These are phyloP conservation scores for Clarireedia monteithiana DNA, from an alignment of 2,329 filamentous ascomycete species.

Conservation along the genomic window DNA sequence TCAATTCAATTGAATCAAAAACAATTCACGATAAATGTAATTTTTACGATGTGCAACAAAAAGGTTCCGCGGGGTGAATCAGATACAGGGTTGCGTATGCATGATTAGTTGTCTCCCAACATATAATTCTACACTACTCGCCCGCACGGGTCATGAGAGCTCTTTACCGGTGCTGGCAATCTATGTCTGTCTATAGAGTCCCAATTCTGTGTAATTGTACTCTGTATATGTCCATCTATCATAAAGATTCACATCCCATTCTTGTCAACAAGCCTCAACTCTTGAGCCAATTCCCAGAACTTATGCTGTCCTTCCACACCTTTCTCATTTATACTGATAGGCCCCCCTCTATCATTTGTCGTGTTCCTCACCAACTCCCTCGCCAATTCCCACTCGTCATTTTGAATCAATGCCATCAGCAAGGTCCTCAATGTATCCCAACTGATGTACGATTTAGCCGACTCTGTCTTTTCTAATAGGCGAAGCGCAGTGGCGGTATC, in stretches of 20 bases:
- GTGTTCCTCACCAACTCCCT: conserved; percentile 26
- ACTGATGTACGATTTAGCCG: conserved; percentile 12
- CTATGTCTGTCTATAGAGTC: too few relatives aligned
- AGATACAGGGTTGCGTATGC: too few relatives aligned
- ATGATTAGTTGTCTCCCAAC: too few relatives aligned
- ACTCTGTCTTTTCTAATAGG: conserved; percentile 35
- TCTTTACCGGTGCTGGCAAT: too few relatives aligned
- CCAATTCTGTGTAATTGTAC: neutral
- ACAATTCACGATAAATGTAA: too few relatives aligned
- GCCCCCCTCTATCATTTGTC: conserved; percentile 19
- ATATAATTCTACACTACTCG: too few relatives aligned
- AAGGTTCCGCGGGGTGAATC: too few relatives aligned
- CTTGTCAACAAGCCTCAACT: conserved; percentile 17
- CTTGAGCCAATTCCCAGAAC: conserved; percentile 25
- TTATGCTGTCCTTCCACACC: conserved; percentile 23
- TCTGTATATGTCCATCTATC: neutral
- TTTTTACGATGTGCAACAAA: too few relatives aligned
- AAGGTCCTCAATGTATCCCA: conserved; percentile 24
- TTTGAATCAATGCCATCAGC: conserved; percentile 23
- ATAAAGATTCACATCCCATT: neutral
- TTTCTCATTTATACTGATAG: conserved; percentile 13
- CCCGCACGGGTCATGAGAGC: too few relatives aligned
- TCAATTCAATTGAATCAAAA: too few relatives aligned
- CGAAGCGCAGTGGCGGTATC: conserved; percentile 42
- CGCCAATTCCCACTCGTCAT: conserved; percentile 26